Evolutionary conservation across 495 filamentous ascomycete species (phyloP).

Genomic region (Pyrenopolyporus hunteri): DNA sequence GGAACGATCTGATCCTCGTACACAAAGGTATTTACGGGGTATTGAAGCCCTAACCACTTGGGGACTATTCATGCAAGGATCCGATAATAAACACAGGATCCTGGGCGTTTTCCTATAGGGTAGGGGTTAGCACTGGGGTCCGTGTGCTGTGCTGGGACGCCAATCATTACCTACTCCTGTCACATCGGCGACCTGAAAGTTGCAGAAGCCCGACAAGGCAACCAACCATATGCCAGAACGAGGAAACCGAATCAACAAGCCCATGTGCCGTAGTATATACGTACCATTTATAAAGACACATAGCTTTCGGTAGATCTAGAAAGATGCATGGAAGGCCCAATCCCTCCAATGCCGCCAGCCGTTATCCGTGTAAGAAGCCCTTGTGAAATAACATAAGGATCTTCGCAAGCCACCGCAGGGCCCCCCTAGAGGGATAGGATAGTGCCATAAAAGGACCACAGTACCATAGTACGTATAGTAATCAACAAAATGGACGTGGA

Average conservation of each 20-base stretch:
- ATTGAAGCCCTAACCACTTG: constrained; percentile 1
- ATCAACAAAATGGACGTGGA: not conserved
- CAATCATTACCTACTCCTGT: constrained; percentile 20
- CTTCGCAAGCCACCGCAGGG: constrained; percentile 23
- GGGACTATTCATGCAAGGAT: constrained; percentile 21
- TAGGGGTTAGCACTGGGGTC: constrained; percentile 9
- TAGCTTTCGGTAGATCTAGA: constrained; percentile 36
- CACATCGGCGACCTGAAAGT: constrained; percentile 35
- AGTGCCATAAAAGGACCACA: too few species aligned
- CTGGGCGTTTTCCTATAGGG: not conserved
- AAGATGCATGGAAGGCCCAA: constrained; percentile 33
- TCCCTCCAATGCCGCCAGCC: constrained; percentile 18
- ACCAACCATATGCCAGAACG: constrained; percentile 28
- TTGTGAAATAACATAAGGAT: constrained; percentile 20
- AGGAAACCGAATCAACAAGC: constrained; percentile 9
- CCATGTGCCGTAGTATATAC: too few species aligned
- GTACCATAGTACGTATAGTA: not conserved
- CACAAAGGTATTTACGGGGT: constrained; percentile 21
- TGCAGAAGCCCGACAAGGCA: constrained; percentile 38
- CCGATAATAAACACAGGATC: constrained; percentile 25
- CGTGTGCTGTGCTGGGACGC: constrained; percentile 14
- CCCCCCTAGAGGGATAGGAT: too few species aligned
- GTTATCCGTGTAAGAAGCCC: not conserved
- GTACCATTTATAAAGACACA: too few species aligned
- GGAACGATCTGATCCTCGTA: constrained; percentile 10